Evolutionary conservation across 495 filamentous ascomycete species (phyloP), one percentile per base, ranked within the genome.

Genomic region (Xylaria sp.): DNA sequence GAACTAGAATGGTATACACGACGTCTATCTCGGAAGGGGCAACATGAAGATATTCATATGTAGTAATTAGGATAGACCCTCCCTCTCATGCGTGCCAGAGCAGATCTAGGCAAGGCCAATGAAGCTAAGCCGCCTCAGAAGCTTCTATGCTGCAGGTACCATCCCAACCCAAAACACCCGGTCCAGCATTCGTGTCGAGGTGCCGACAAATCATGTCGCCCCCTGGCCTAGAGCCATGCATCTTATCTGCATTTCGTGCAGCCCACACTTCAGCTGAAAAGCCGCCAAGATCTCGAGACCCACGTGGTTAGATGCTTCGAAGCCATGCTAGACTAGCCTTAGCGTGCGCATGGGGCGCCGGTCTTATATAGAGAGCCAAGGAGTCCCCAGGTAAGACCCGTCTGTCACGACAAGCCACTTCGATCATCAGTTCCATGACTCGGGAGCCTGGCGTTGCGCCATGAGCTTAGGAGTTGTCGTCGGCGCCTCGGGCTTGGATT

Each of bases 121-220:
- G 62, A 52, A 43, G 44, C 62, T 48, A 66, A 55, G 8, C 19
- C 57, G 52, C n/a, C 57, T 24, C 57, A 21, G 59, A 40, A 46
- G 61, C 46, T 35, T 66, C 46, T 17, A 66, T 66, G 44, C 62
- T 66, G 62, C 62, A 66, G 62, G 62, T 66, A 66, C 46, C 44
- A 14, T 31, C 24, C 12, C 31, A 44, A 64, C 15, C 29, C 43
- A 37, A 21, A 31, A 50, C 40, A 48, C 12, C 3, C 19, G 29
- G n/a, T 14, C 29, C 14, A 50, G 48, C 21, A 64, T 44, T 48
- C 41, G 40, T 19, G 31, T 41, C 6, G 41, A 11, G 44, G 29
- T 31, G 31, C 19, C 44, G 44, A 66, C 62, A 37, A 66, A 66
- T 66, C 62, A 66, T 52, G 62, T 37, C 17, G 29, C 3, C 44